Conservation (phyloP, 345 rosid species). For the Eucalyptus regnans region DNA sequence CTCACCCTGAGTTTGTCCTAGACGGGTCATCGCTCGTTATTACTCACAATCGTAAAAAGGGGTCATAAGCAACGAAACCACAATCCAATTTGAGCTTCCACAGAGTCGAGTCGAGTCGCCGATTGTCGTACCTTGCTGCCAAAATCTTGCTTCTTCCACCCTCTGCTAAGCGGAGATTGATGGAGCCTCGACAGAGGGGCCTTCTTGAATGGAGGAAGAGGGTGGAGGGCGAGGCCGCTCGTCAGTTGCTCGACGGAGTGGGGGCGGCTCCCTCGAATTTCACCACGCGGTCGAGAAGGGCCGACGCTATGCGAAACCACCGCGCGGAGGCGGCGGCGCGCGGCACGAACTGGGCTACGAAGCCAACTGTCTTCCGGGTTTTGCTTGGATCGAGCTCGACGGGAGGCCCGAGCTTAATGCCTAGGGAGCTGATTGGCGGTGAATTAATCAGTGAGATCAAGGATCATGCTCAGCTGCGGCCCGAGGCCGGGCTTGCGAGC, state of each 20-base stretch:
- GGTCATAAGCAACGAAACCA: background rate
- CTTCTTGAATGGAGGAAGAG: background rate
- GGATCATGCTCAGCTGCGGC: background rate
- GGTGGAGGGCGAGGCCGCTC: background rate
- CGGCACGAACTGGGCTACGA: background rate
- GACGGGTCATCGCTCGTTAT: slow-evolving; percentile 16
- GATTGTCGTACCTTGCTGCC: background rate
- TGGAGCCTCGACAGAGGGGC: background rate
- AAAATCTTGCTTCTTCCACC: background rate
- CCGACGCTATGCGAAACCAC: background rate
- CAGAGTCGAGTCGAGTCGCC: background rate
- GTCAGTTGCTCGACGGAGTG: background rate
- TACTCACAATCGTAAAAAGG: background rate
- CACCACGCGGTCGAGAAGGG: background rate
- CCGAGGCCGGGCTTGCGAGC: background rate
- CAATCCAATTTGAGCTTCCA: background rate
- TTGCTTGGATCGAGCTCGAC: background rate
- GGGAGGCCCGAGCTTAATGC: background rate
- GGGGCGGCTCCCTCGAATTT: background rate
- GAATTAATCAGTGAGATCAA: background rate
- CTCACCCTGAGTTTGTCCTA: slow-evolving; percentile 16
- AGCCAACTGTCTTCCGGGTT: background rate
- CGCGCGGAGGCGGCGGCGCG: background rate
- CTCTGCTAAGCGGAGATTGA: background rate
- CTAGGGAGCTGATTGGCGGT: background rate